Evolutionary conservation across 1,284 basidiomycete genomes (phyloP).

Genomic region (Cystobasidium pallidum): DNA sequence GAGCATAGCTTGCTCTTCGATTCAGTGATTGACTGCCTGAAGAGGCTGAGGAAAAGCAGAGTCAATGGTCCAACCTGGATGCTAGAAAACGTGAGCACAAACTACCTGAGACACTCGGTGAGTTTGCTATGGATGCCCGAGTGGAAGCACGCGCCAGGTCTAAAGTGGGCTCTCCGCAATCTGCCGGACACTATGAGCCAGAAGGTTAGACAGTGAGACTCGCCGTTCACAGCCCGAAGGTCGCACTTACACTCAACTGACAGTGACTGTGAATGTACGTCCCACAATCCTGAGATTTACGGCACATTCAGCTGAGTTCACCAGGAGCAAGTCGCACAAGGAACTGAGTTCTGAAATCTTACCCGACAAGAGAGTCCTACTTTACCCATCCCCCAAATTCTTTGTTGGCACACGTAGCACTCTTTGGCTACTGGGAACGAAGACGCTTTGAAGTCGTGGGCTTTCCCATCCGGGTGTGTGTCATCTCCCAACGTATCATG

Average conservation of each 20-base stretch:
- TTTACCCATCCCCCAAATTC: conserved; percentile 44
- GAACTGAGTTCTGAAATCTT: too few species aligned
- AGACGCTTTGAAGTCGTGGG: conserved; percentile 42
- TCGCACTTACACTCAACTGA: conserved; percentile 25
- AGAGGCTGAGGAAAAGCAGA: neutral
- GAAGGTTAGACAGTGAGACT: neutral
- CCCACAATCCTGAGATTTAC: conserved; percentile 27
- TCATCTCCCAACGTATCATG: conserved; percentile 35
- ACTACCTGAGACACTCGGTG: conserved; percentile 7
- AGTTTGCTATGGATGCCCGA: conserved; percentile 14
- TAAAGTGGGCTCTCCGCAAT: conserved; percentile 38
- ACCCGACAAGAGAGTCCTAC: conserved; percentile 39
- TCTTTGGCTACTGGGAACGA: conserved; percentile 37
- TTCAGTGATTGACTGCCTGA: conserved; percentile 21
- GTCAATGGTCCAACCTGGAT: too few species aligned
- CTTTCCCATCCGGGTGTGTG: neutral
- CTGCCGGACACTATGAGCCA: conserved; percentile 29
- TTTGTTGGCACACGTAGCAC: conserved; percentile 39
- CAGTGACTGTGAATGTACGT: conserved; percentile 29
- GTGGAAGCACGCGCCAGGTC: conserved; percentile 31
- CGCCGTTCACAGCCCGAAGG: too few species aligned
- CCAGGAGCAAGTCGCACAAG: too few species aligned
- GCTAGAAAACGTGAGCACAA: neutral
- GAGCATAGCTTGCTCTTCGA: conserved; percentile 22
- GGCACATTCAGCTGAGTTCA: neutral